phyloP scores from a whole-genome alignment of 2,329 filamentous ascomycete genomes.

The Neophaeococcomyces aloes region DNA sequence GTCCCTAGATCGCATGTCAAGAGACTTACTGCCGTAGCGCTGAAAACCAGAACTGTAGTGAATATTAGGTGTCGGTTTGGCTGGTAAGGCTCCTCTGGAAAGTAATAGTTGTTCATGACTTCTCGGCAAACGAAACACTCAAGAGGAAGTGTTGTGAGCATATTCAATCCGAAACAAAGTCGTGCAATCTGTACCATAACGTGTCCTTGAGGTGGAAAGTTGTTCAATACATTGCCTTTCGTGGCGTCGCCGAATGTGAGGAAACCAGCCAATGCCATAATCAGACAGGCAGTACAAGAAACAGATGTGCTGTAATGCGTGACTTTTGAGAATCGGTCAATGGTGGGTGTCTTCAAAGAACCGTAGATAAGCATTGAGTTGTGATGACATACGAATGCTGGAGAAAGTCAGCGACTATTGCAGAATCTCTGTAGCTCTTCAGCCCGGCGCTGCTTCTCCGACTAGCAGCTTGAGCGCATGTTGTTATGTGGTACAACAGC shows the following conservation, averaged over 20 bases:
- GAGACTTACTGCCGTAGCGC: slow-evolving; percentile 65
- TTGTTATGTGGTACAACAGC: too few species aligned
- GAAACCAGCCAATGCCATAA: slow-evolving; percentile 81
- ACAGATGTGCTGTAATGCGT: slow-evolving; percentile 88
- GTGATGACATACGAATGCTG: slow-evolving; percentile 69
- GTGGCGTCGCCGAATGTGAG: slow-evolving; percentile 88
- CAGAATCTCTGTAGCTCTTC: too few species aligned
- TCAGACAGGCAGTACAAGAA: slow-evolving; percentile 81
- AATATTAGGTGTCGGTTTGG: slow-evolving; percentile 77
- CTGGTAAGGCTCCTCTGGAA: slow-evolving; percentile 63
- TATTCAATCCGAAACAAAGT: slow-evolving; percentile 93
- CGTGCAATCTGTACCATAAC: slow-evolving; percentile 89
- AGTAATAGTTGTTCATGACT: slow-evolving; percentile 84
- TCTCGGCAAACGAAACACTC: slow-evolving; percentile 97
- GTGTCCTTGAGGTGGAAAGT: slow-evolving; percentile 75
- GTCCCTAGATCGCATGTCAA: slow-evolving; percentile 86
- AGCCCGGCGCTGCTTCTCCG: too few species aligned
- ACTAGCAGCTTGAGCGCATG: too few species aligned
- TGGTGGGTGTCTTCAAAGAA: slow-evolving; percentile 82
- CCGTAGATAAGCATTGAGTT: slow-evolving; percentile 97
- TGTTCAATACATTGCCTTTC: slow-evolving; percentile 92
- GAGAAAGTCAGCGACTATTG: too few species aligned
- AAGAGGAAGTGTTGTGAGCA: slow-evolving; percentile 91
- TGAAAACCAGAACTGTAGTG: slow-evolving; percentile 69
- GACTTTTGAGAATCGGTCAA: slow-evolving; percentile 85